Evolutionary conservation across 2,329 filamentous ascomycete genomes (phyloP).

Genomic region (Pestalotiopsis sp.): DNA sequence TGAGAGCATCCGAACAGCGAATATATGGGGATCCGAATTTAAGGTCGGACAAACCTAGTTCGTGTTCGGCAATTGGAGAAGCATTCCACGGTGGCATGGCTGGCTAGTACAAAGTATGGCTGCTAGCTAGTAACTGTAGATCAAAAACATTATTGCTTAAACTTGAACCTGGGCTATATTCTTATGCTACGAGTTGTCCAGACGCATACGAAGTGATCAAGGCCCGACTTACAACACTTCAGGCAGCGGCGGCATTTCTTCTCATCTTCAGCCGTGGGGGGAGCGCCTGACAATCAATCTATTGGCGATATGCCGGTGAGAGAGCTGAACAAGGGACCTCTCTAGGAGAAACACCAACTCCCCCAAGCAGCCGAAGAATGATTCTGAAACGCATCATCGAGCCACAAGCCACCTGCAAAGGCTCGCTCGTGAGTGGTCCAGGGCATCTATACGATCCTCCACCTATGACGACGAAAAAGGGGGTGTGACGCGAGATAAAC

Average conservation of each 20-base stretch:
- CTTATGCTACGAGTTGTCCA: neutral
- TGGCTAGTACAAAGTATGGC: neutral
- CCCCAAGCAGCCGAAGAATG: neutral
- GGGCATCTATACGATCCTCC: constrained; percentile 9
- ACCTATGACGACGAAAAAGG: constrained; percentile 7
- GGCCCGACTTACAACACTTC: neutral
- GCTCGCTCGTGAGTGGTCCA: neutral
- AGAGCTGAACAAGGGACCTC: neutral
- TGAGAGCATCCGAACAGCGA: neutral
- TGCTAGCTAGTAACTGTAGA: no score
- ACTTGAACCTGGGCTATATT: no score
- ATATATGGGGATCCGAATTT: no score
- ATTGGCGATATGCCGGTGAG: neutral
- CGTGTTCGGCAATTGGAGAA: no score
- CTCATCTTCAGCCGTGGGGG: neutral
- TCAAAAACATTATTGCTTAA: no score
- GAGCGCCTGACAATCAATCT: neutral
- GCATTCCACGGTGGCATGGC: neutral
- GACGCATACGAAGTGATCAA: neutral
- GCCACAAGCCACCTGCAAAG: neutral
- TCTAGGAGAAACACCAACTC: neutral
- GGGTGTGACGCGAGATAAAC: neutral
- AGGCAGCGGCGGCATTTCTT: neutral
- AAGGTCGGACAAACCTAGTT: no score
- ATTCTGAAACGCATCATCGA: neutral